These are phyloP conservation scores for Arthroderma sp. DNA, from an alignment of 2,329 filamentous ascomycete species.

Conservation along the genomic window DNA sequence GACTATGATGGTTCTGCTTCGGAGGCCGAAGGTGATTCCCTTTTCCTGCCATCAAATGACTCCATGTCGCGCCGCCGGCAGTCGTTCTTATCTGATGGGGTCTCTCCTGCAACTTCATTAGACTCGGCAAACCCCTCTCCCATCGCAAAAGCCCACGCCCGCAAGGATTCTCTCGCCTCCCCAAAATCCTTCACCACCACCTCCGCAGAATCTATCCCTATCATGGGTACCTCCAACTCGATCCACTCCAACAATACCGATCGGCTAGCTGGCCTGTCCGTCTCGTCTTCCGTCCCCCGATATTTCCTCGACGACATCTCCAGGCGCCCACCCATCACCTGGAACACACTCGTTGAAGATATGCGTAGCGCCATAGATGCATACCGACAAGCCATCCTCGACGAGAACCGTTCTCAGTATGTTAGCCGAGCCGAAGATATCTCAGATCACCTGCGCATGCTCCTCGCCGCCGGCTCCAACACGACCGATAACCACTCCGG, in stretches of 20 bases:
- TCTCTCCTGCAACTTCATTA: constrained; percentile 82
- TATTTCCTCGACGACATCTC: constrained; percentile 88
- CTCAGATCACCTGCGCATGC: constrained; percentile 82
- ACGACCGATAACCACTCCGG: constrained; percentile 98
- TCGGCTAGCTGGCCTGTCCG: constrained; percentile 31
- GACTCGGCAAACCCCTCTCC: constrained; percentile 71
- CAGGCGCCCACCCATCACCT: constrained; percentile 59
- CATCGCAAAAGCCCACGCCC: constrained; percentile 45
- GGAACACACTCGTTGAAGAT: constrained; percentile 79
- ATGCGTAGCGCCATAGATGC: constrained; percentile 84
- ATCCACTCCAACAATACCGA: constrained; percentile 41
- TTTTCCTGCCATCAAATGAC: constrained; percentile 54
- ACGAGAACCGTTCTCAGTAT: constrained; percentile 73
- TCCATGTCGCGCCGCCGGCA: constrained; percentile 54
- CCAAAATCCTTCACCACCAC: constrained; percentile 13
- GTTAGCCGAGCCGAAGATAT: constrained; percentile 94
- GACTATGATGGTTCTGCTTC: constrained; percentile 87
- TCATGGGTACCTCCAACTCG: constrained; percentile 8
- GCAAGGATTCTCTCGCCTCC: constrained; percentile 16
- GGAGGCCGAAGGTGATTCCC: constrained; percentile 66
- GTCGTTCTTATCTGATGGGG: constrained; percentile 52
- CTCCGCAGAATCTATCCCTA: constrained; percentile 9
- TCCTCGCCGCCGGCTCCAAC: constrained; percentile 89
- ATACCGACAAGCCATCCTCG: constrained; percentile 80
- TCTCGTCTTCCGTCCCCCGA: constrained; percentile 48